Percentiles rank a stretch among this genome's conserved stretches.
These are phyloP conservation scores for Aureoboletus auriporus DNA, from an alignment of 768 basidiomycete genomes.

Conservation along the genomic window DNA sequence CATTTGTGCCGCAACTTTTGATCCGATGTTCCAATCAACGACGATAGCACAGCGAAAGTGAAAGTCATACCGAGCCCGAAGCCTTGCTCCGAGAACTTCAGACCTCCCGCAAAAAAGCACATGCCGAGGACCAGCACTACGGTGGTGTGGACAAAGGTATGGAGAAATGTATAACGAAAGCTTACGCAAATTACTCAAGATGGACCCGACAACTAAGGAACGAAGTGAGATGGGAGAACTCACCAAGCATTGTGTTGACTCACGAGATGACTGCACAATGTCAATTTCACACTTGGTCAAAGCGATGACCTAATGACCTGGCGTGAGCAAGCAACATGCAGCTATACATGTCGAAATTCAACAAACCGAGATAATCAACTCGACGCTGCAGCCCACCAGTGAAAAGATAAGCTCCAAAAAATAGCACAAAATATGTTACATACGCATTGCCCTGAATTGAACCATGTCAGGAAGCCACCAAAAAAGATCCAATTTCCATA, in stretches of 20 bases:
- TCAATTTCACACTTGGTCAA: slow-evolving; percentile 76
- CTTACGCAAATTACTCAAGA: slow-evolving; percentile 71
- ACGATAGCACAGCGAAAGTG: not conserved
- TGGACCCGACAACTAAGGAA: slow-evolving; percentile 68
- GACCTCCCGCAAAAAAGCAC: slow-evolving; percentile 80
- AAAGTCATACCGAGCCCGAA: slow-evolving; percentile 60
- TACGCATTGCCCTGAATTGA: slow-evolving; percentile 29
- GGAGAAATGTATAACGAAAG: not conserved
- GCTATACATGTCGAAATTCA: not conserved
- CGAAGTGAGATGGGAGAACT: not conserved
- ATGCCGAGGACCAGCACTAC: slow-evolving; percentile 83
- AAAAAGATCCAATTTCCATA: not conserved
- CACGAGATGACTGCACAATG: slow-evolving; percentile 78
- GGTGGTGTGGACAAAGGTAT: not conserved
- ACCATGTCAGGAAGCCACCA: not conserved
- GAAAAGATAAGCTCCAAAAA: not conserved
- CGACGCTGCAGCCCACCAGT: slow-evolving; percentile 33
- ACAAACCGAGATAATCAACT: slow-evolving; percentile 65
- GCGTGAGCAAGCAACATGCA: not conserved
- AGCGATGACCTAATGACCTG: slow-evolving; percentile 59
- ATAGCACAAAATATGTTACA: not conserved
- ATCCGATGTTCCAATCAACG: not conserved
- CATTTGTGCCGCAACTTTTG: slow-evolving; percentile 64
- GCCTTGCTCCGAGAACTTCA: slow-evolving; percentile 73
- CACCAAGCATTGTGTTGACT: slow-evolving; percentile 19